Base-by-base conservation (phyloP, 257 asterid species). In the Orobanche coerulescens region DNA sequence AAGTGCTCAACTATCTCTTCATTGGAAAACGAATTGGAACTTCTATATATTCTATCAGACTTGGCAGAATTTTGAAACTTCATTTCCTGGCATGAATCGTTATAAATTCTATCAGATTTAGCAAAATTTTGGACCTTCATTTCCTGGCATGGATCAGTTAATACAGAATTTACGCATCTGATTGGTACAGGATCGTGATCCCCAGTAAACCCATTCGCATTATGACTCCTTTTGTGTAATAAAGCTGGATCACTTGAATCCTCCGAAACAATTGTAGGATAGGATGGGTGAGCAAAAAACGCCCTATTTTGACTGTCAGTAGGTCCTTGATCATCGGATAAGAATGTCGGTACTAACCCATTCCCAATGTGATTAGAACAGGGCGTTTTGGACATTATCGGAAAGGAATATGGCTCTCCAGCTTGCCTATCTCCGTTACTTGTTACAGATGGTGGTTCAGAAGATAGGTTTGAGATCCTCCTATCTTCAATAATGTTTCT, bases 1-100 rank as follows among this genome's bases (percentile, higher is more conserved):
- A 92, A 73, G 78, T 88, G 95, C 77, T 92, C 95, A 42, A 88
- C 95, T 76, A 92, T 84, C 77, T 92, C 98, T 79, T 92, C 97
- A 76, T 84, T 86, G 69, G 96, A 88, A 81, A 88, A 88, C 44
- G 94, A 84, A 73, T 77, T 82, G 68, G 95, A 86, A 81, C 81
- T 73, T 71, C 88, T 82, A 71, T 88, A 82, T 28, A 88, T 76
- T 69, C 86, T 82, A 78, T 86, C 95, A 39, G 95, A 79, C 71
- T 88, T 91, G 60, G 90, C 84, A 67, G 90, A 76, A 65, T 60
- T 81, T 71, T 75, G 98, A 75, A 88, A 88, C 78, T 79, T 83
- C 82, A 73, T 62, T 75, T 88, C 96, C 74, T 79, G 85, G 77
- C 71, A 73, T 68, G 80, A 73, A 64, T n/a, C n/a, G n/a, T n/a